phyloP scores from a whole-genome alignment of 306 rosid genomes.

The Amphicarpaea edgeworthii region DNA sequence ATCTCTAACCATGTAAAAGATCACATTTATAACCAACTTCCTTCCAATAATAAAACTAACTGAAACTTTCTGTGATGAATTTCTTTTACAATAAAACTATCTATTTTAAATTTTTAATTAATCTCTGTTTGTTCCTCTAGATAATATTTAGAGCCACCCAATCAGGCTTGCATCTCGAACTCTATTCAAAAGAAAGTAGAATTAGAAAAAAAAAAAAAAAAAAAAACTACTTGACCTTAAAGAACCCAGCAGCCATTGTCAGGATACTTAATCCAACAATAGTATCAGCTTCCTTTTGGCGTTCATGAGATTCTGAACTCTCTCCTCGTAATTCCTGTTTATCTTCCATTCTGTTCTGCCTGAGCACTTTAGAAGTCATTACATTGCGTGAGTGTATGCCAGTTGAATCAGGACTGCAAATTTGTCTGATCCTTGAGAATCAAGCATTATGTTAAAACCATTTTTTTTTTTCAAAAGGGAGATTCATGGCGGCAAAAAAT shows the following conservation, averaged over 20 bases:
- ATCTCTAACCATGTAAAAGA: background rate
- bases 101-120: background rate
- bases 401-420: slow-evolving; percentile 46
- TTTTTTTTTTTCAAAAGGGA: background rate
- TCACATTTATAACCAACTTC: slow-evolving; percentile 7
- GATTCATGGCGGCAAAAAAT: background rate
- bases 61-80: background rate
- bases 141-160: background rate
- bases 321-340: slow-evolving; percentile 41
- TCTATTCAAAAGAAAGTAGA: slow-evolving; percentile 12
- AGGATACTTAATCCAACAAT: slow-evolving; percentile 36
- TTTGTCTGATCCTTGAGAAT: slow-evolving; percentile 40
- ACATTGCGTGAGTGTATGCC: slow-evolving; percentile 7
- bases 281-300: background rate
- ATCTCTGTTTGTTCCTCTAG: background rate
- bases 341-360: slow-evolving; percentile 48
- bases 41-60: slow-evolving; percentile 22
- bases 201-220: no score
- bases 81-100: background rate
- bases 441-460: slow-evolving; percentile 30
- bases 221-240: slow-evolving; percentile 51
- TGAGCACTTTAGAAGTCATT: slow-evolving; percentile 47
- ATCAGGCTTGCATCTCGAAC: background rate
- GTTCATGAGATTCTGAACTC: slow-evolving; percentile 47
- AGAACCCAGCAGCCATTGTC: slow-evolving; percentile 47